Evolutionary conservation across 2,329 filamentous ascomycete genomes (phyloP).

Genomic region (Sporothrix pallida): DNA sequence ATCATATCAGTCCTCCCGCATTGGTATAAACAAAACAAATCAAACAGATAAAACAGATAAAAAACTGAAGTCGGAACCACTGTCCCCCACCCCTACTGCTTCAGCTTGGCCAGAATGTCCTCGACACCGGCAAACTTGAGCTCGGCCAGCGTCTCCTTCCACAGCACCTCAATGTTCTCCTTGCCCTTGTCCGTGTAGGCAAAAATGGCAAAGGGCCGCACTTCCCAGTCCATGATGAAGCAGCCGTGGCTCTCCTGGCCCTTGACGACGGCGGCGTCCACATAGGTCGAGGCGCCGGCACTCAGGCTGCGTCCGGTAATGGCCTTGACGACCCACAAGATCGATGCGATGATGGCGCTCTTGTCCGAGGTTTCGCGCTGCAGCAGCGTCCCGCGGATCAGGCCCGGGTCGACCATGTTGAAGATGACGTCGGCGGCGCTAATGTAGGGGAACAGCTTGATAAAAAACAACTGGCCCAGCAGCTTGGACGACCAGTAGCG

Average conservation of each 20-base stretch:
- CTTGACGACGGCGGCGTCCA: slow-evolving; percentile 54
- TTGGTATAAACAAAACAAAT: neutral
- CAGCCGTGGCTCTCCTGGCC: slow-evolving; percentile 59
- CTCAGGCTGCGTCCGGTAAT: slow-evolving; percentile 44
- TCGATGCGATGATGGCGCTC: slow-evolving; percentile 1
- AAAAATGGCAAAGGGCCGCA: slow-evolving; percentile 47
- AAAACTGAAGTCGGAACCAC: neutral
- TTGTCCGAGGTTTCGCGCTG: slow-evolving; percentile 42
- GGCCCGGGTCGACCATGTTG: slow-evolving; percentile 20
- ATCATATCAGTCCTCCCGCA: too few species aligned
- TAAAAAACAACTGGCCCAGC: slow-evolving; percentile 30
- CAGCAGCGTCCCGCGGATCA: slow-evolving; percentile 41
- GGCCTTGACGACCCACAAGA: slow-evolving; percentile 33
- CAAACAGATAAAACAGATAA: neutral
- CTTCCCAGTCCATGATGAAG: slow-evolving; percentile 56
- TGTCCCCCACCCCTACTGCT: neutral
- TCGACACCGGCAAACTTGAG: slow-evolving; percentile 44
- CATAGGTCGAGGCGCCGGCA: slow-evolving; percentile 53
- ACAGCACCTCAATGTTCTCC: slow-evolving; percentile 46
- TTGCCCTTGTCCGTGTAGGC: slow-evolving; percentile 47
- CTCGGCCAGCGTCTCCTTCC: slow-evolving; percentile 48
- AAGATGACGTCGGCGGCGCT: slow-evolving; percentile 30
- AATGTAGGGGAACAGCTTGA: slow-evolving; percentile 20
- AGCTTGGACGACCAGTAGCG: slow-evolving; percentile 34
- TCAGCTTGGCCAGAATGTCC: slow-evolving; percentile 4